phyloP scores from a whole-genome alignment of 345 rosid species.

The Eucalyptus erythrocorys region DNA sequence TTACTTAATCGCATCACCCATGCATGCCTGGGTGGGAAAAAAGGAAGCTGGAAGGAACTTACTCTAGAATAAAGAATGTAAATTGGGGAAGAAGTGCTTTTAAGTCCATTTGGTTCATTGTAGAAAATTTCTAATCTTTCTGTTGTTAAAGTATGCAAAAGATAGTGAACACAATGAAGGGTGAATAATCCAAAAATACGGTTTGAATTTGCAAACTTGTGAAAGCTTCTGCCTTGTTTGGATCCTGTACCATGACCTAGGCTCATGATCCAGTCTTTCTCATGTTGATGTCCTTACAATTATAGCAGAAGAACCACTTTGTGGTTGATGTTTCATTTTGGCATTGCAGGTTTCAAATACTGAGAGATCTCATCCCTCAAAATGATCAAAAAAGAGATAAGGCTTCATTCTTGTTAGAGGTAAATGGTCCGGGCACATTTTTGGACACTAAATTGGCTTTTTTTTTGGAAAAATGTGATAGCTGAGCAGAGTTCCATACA shows the following conservation, averaged over 20 bases:
- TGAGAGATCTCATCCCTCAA: constrained; percentile 77
- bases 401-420: constrained; percentile 83
- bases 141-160: background rate
- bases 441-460: background rate
- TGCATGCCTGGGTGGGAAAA: background rate
- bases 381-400: constrained; percentile 78
- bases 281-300: background rate
- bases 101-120: background rate
- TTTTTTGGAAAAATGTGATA: background rate
- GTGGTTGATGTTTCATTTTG: background rate
- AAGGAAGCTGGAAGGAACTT: background rate
- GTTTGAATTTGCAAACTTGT: background rate
- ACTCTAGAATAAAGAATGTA: background rate
- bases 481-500: background rate
- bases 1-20: background rate
- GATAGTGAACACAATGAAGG: background rate
- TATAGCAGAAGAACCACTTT: background rate
- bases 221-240: background rate
- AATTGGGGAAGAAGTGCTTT: background rate
- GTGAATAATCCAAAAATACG: background rate
- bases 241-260: background rate
- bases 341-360: constrained; percentile 57
- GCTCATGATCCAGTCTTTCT: background rate
- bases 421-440: background rate
- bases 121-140: background rate